Evolutionary conservation across 495 filamentous ascomycete genomes (phyloP), one percentile per base, ranked within the genome.

Genomic region (Neurospora sp.): DNA sequence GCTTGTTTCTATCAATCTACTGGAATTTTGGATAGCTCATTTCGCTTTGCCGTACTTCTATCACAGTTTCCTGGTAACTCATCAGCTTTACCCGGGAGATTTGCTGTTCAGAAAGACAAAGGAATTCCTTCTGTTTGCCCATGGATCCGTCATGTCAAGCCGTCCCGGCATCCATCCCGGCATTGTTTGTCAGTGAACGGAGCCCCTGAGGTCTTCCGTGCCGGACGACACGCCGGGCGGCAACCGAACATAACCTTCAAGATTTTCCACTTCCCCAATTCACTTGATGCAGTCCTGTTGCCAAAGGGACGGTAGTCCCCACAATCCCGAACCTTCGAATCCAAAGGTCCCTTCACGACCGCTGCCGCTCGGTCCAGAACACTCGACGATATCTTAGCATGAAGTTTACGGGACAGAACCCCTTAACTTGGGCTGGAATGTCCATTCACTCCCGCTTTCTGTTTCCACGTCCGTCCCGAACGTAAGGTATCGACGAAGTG

Each of bases 71-170:
- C 20, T 22, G 20, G 20, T 22, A 22, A 22, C 20, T 22, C 20
- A 22, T 22, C 20, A 1, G 1, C 22, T 27, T 1, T 1, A 31
- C 2, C 27, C 27, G 0, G 27, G 27, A 31, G 27, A 3, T 31
- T 1, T 31, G 27, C 1, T 31, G 1, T 2, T 1, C 27, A 0
- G 27, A 31, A 1, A 31, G 0, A 31, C 31, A 35, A 5, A 35
- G 31, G 0, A 0, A 35, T 4, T 0, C 3, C 0, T 35, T 2
- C 2, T n/a, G 6, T n/a, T n/a, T 44, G 17, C 42, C 42, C 3
- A 0, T 1, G 0, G 42, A 44, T 0, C 16, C 16, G 5, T n/a
- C 5, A 44, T 44, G 0, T 22, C 8, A 48, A 10, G 8, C 44
- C n/a, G 7, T 3, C 3, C 8, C 42, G n/a, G 0, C 45, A 17